These are phyloP conservation scores for Inosperma sp. DNA, from an alignment of 768 basidiomycete species.

Conservation along the genomic window DNA sequence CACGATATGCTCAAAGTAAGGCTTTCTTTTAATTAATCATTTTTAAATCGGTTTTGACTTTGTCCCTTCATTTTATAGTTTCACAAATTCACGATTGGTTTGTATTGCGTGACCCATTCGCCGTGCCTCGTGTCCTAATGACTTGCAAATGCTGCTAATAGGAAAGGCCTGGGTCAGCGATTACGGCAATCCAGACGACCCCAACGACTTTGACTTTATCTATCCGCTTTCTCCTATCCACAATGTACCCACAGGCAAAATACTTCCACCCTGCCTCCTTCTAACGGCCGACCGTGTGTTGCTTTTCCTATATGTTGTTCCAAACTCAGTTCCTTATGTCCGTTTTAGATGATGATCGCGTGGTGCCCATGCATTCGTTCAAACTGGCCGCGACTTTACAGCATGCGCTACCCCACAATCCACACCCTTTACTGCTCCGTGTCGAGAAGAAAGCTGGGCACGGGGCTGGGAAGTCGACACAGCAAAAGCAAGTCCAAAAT, in stretches of 20 bases:
- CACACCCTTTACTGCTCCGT: slow-evolving; percentile 67
- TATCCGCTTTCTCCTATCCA: slow-evolving; percentile 76
- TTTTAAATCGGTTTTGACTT: slow-evolving; percentile 7
- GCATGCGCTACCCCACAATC: slow-evolving; percentile 57
- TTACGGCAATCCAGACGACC: slow-evolving; percentile 70
- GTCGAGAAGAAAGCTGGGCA: slow-evolving; percentile 80
- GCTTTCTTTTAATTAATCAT: neutral
- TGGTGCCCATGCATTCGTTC: slow-evolving; percentile 84
- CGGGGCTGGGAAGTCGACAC: slow-evolving; percentile 72
- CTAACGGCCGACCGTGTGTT: slow-evolving; percentile 77
- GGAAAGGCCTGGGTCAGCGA: slow-evolving; percentile 76
- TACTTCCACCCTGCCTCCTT: slow-evolving; percentile 67
- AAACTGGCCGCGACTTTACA: slow-evolving; percentile 80
- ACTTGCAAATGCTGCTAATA: slow-evolving; percentile 21
- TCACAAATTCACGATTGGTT: slow-evolving; percentile 72
- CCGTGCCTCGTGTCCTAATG: neutral
- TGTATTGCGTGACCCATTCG: slow-evolving; percentile 15
- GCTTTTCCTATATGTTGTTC: slow-evolving; percentile 3
- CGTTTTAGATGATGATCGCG: slow-evolving; percentile 71
- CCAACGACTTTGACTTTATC: slow-evolving; percentile 82
- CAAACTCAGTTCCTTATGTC: neutral
- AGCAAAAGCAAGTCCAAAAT: slow-evolving; percentile 48
- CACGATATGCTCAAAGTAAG: slow-evolving; percentile 71
- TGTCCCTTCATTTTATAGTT: slow-evolving; percentile 56
- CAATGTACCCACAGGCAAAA: slow-evolving; percentile 59